Conservation (phyloP, 129 eudicot genomes). For the Sambucus nigra region DNA sequence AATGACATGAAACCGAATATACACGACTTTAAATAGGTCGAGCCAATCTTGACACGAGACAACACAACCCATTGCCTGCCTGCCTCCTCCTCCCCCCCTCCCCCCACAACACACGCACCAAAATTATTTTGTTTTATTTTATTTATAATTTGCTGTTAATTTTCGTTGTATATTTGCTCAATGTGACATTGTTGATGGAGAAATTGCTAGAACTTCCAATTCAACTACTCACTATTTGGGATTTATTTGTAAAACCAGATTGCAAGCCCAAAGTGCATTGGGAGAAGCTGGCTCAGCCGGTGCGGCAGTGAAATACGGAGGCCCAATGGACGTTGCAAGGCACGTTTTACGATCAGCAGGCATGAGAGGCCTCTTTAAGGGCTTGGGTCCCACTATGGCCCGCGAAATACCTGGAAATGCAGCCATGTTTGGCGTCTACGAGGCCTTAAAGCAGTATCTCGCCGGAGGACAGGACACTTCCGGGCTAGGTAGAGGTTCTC, state of each 20-base stretch:
- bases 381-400: slow-evolving; percentile 71
- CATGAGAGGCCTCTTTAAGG: slow-evolving; percentile 64
- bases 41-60: too few species aligned
- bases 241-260: slow-evolving; percentile 26
- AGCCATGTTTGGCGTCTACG: slow-evolving; percentile 81
- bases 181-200: neutral
- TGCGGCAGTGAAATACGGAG: slow-evolving; percentile 54
- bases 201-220: neutral
- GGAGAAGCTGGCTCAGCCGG: slow-evolving; percentile 37
- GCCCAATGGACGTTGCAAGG: slow-evolving; percentile 82
- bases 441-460: slow-evolving; percentile 57
- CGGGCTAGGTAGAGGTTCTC: slow-evolving; percentile 56
- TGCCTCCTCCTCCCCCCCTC: too few species aligned
- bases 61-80: too few species aligned
- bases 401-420: slow-evolving; percentile 97
- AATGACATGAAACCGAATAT: too few species aligned
- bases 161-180: too few species aligned
- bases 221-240: neutral
- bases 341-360: slow-evolving; percentile 81
- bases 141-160: too few species aligned
- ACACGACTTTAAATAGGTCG: too few species aligned
- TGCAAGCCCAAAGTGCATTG: slow-evolving; percentile 88
- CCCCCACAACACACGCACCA: too few species aligned
- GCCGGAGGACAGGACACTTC: slow-evolving; percentile 94
- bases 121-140: too few species aligned